Percentiles rank a stretch among this genome's conserved stretches.
phyloP scores from a whole-genome alignment of 805 yeast species.

The Nakazawaea sp. region DNA sequence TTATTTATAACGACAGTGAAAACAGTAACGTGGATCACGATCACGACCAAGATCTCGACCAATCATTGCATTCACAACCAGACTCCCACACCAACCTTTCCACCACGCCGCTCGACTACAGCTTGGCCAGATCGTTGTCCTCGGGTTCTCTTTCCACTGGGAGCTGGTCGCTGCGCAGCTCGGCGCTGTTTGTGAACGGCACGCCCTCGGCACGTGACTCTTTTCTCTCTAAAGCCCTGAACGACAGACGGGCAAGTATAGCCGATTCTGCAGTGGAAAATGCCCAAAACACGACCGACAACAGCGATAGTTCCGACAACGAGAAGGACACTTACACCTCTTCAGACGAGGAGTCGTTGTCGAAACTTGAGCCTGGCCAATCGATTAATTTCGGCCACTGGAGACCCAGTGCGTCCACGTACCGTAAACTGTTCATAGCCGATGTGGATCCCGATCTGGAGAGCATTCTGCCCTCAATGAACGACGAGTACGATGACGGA shows the following conservation, averaged over 20 bases:
- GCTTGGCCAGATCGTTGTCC: slow-evolving; percentile 11
- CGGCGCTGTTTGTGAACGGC: slow-evolving; percentile 3
- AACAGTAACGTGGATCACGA: slow-evolving; percentile 2
- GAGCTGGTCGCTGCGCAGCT: slow-evolving; percentile 21
- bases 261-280: background rate
- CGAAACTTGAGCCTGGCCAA: slow-evolving; percentile 9
- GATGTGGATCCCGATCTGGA: slow-evolving; percentile 29
- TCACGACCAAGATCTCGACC: background rate
- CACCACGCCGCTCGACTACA: slow-evolving; percentile 9
- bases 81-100: background rate
- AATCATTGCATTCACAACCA: too few species aligned
- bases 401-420: slow-evolving; percentile 51
- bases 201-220: slow-evolving; percentile 6
- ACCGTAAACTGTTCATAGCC: slow-evolving; percentile 40
- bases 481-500: slow-evolving; percentile 16
- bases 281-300: background rate
- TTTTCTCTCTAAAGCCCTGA: slow-evolving; percentile 5
- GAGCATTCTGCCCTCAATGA: slow-evolving; percentile 15
- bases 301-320: background rate
- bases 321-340: slow-evolving; percentile 4
- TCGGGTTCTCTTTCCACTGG: slow-evolving; percentile 26
- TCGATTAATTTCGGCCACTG: slow-evolving; percentile 44
- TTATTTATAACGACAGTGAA: background rate
- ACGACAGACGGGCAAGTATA: background rate
- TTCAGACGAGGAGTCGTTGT: slow-evolving; percentile 20